Evolutionary conservation across 2,329 filamentous ascomycete species (phyloP), one percentile per base, ranked within the genome.

Genomic region (Venturiaceae sp.): DNA sequence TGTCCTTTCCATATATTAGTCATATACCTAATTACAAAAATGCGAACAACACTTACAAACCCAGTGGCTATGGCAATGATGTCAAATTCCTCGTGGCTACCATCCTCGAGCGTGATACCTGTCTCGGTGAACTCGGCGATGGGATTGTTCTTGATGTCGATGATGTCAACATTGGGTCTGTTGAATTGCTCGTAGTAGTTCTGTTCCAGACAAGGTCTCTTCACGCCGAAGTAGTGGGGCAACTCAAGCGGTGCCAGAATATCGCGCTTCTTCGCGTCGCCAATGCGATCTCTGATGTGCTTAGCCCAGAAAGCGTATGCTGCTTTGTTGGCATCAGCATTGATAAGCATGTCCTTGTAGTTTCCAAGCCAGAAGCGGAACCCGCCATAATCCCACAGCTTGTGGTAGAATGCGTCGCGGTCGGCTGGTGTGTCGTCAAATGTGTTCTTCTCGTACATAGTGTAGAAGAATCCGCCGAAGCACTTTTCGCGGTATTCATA

Each of bases 401-500:
- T 68, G 57, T 76, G 66, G 58, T 72, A 77, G 63, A 76, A 74
- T 2, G 66, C 68, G 58, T 77, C 72, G 3, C 75, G 70, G 60
- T 75, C 69, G 59, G 75, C 71, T 2, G 70, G 66, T 3, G 63
- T 66, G 32, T 76, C 74, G 19, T 77, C 74, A 53, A 77, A 80
- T 0, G 81, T 83, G 41, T 79, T 77, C 60, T 77, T 78, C 64
- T 83, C 73, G 5, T 72, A 63, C 63, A 75, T 81, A 62, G 81
- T 79, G 61, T 82, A 86, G 3, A 75, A 68, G 66, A 87, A 84
- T 0, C 84, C 83, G 1, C 75, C 79, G 63, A 83, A 85, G 41
- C 68, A 80, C 19, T 67, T 78, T 64, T 78, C 74, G 2, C 83
- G 78, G 33, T 72, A 68, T 30, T 70, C 70, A 66, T 83, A 86